These are phyloP conservation scores for Wickerhamomyces xylosicus DNA, from an alignment of 805 yeast species.

Conservation along the genomic window DNA sequence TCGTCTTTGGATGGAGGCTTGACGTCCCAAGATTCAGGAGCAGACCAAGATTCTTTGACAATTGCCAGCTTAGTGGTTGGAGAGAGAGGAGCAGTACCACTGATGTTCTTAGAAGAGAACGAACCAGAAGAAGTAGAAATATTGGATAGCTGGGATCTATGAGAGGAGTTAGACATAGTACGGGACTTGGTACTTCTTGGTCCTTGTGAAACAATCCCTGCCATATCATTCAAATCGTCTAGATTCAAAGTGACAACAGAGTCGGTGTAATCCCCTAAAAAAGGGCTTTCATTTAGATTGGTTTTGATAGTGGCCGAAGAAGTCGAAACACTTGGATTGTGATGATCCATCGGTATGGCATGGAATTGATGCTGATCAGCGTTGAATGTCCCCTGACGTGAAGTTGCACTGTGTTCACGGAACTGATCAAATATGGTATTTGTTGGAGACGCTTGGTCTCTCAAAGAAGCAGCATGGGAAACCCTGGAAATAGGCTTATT, in stretches of 20 bases:
- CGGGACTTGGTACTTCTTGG: background rate
- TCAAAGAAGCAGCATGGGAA: background rate
- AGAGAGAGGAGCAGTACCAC: conserved; percentile 3
- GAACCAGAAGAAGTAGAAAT: background rate
- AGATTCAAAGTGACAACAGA: conserved; percentile 28
- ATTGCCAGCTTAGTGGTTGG: conserved; percentile 1
- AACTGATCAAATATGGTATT: background rate
- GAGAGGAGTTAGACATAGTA: background rate
- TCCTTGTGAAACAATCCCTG: conserved; percentile 29
- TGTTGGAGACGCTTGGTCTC: background rate
- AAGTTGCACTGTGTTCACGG: background rate
- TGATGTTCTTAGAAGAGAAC: background rate
- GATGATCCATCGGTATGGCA: background rate
- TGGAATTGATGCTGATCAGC: background rate
- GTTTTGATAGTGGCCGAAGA: background rate
- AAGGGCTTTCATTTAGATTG: background rate
- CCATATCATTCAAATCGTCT: conserved; percentile 38
- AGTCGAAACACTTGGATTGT: conserved; percentile 4
- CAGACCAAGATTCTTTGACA: conserved; percentile 30
- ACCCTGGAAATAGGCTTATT: background rate
- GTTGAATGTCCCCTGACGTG: background rate
- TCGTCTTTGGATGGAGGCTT: conserved; percentile 21
- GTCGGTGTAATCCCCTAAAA: conserved; percentile 5
- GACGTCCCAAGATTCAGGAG: conserved; percentile 58
- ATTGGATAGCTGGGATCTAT: too few species aligned